Percentiles rank a stretch among this genome's conserved stretches.
phyloP scores from a whole-genome alignment of 2,329 filamentous ascomycete species.

The Berkeleyomyces rouxiae region DNA sequence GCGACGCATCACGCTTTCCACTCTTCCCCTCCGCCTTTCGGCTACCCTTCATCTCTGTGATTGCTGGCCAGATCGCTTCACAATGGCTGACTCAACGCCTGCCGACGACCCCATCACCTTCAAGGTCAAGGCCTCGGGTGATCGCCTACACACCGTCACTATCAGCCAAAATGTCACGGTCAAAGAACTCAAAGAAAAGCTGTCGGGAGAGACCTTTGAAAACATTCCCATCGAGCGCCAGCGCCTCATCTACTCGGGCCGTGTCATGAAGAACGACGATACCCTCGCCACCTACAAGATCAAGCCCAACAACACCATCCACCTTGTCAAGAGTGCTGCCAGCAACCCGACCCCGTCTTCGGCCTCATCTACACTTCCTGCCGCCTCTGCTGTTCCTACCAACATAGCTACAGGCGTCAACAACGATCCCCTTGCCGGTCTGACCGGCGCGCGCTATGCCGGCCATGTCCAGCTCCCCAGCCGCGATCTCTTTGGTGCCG shows the following conservation, averaged over 20 bases:
- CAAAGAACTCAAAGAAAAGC: conserved; percentile 74
- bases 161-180: conserved; percentile 63
- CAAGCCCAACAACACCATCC: conserved; percentile 87
- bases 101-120: conserved; percentile 69
- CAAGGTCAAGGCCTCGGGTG: conserved; percentile 93
- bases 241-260: conserved; percentile 91
- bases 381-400: conserved; percentile 36
- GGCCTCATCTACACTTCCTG: conserved; percentile 25
- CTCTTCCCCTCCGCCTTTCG: conserved; percentile 13
- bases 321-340: conserved; percentile 88
- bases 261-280: conserved; percentile 90
- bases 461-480: conserved; percentile 80
- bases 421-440: conserved; percentile 74
- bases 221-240: conserved; percentile 77
- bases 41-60: conserved; percentile 2
- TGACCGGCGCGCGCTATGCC: conserved; percentile 87
- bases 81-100: conserved; percentile 39
- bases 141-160: conserved; percentile 69
- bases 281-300: conserved; percentile 78
- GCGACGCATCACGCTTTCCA: background rate
- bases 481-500: conserved; percentile 77
- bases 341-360: conserved; percentile 49
- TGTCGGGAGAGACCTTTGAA: conserved; percentile 65
- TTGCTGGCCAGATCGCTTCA: background rate
- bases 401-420: conserved; percentile 72